Percentiles rank a stretch among this genome's conserved stretches.
These are phyloP conservation scores for Pestalotiopsis sp. DNA, from an alignment of 2,329 filamentous ascomycete genomes.

Conservation along the genomic window DNA sequence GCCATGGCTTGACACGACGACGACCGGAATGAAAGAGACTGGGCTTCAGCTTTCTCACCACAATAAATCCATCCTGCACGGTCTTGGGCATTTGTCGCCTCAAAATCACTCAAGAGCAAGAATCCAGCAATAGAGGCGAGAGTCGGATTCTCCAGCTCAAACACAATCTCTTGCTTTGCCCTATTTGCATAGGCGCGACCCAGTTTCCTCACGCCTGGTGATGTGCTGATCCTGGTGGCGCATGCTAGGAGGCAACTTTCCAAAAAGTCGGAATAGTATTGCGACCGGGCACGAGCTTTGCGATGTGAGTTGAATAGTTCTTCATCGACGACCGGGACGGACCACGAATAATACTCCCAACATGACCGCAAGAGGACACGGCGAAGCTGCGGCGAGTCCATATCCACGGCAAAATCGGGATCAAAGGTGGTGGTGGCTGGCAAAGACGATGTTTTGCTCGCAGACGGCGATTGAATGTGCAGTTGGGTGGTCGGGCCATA, in stretches of 20 bases:
- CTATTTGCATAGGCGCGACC: background rate
- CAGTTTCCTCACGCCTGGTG: background rate
- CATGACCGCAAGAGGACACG: background rate
- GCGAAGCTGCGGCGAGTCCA: background rate
- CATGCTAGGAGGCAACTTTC: background rate
- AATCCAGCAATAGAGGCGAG: background rate
- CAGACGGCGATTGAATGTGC: background rate
- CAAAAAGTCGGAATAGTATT: background rate
- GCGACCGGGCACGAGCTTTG: background rate
- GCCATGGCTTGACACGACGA: background rate
- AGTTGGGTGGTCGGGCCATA: background rate
- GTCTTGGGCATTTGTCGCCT: background rate
- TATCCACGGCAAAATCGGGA: background rate
- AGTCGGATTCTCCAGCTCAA: background rate
- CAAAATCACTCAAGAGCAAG: background rate
- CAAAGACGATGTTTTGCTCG: background rate
- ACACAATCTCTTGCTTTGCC: background rate
- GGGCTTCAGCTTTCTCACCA: background rate
- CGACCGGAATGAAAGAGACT: background rate
- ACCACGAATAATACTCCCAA: background rate
- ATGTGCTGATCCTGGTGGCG: background rate
- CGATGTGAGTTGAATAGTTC: background rate
- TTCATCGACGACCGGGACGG: background rate
- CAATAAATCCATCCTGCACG: background rate
- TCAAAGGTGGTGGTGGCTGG: background rate